Base-by-base conservation (phyloP, 495 filamentous ascomycete species). In the Tuber brumale region DNA sequence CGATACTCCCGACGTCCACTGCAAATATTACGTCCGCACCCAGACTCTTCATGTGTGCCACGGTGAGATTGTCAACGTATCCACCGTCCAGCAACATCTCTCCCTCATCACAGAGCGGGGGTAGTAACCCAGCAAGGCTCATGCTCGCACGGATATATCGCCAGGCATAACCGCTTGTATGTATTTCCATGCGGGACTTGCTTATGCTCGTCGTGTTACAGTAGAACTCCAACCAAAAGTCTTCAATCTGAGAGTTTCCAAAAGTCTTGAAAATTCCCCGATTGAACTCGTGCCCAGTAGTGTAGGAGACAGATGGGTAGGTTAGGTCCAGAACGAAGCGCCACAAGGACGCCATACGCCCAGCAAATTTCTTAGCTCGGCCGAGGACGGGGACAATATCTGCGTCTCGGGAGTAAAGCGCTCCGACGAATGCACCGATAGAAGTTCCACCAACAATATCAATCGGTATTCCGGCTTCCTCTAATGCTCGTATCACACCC, bases 221-320 rank as follows among this genome's bases (percentile, higher is more conserved):
- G 86, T 98, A 99, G 85, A 94, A 99, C 76, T 97, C 93, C 23
- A 99, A 89, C 95, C 95, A 98, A 83, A 98, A 97, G 83, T 98
- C 96, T 85, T 99, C 95, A 74, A 99, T 98, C 84, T 97, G 95
- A 51, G 92, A 91, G 77, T 97, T 92, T 14, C 94, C 95, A 84
- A 99, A 97, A 0, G 95, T 94, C 85, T 98, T 98, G 89, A 98
- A 99, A 82, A 99, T 97, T 18, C 96, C 96, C 5, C 95, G 93
- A 83, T 99, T 99, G 88, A 99, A 99, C 81, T 98, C 95, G 83
- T 99, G 95, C 6, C 95, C 95, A 0, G 95, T 99, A 10, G 95
- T 99, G 84, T 99, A 99, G 21, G 94, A 97, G 35, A 81, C 79
- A 23, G 93, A 95, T 0, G 95, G 95, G 84, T 99, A 99, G 14